Base-by-base conservation (phyloP, 371 early-diverging fungal genomes). In the Rhizopus delemar region DNA sequence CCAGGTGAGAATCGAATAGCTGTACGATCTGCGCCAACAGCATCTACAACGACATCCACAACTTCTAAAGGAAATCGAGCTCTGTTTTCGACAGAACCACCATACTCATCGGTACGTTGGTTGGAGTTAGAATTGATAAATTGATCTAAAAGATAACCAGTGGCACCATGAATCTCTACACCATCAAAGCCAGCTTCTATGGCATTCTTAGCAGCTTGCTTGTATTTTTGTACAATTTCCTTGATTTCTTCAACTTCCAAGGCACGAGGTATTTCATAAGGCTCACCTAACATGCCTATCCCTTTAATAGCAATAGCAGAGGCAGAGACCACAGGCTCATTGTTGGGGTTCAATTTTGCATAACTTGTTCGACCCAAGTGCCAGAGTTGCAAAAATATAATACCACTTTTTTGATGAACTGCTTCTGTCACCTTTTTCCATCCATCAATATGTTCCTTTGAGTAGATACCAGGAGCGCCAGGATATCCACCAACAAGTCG, bases 1-100 rank as follows among this genome's bases (percentile, higher is more conserved):
- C 22, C 22, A 22, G 22, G 22, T 1, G 22, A 22, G 22, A 22
- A 22, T 22, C 22, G 22, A 22, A 22, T 22, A 22, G 22, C 22
- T 22, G 22, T 22, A 22, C 22, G 22, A 1, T 22, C 22, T 1
- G 22, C 50, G 13, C 67, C 67, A 35, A 66, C 45, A 22, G 53
- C 59, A 6, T 69, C 53, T 29, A 84, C 79, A 28, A 90, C 80
- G 2, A 66, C 73, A 28, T 62, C 57, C 16, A 83, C 64, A 2
- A 79, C 70, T 57, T 91, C 90, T 2, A 87, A 34, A 16, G 82
- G 35, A 59, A 92, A 78, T 2, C 90, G 80, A 8, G 70, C 70
- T 33, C 92, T 81, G 73, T 91, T 91, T 57, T 90, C 89, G 41
- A 86, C 78, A 0, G 84, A 79, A 2, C 91, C 90, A 48, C 86